These are phyloP conservation scores for Coniferiporia sulphurascens DNA, from an alignment of 1,284 basidiomycete genomes.

Conservation along the genomic window DNA sequence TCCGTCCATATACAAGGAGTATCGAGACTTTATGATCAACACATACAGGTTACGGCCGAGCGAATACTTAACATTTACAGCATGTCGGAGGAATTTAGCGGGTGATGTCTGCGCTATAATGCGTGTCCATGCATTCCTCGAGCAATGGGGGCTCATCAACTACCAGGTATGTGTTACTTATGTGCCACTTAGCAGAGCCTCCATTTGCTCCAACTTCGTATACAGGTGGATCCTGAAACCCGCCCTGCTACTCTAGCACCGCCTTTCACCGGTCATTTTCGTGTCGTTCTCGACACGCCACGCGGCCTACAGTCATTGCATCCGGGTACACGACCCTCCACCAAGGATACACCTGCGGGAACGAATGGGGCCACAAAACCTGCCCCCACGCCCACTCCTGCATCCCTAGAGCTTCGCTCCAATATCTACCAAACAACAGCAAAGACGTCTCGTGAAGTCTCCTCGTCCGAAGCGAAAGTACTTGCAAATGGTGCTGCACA, in stretches of 20 bases:
- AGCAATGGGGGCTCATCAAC: conserved; percentile 99
- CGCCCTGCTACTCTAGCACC: conserved; percentile 92
- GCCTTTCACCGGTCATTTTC: conserved; percentile 98
- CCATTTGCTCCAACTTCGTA: conserved; percentile 22
- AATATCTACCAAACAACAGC: conserved; percentile 86
- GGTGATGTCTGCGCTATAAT: conserved; percentile 99
- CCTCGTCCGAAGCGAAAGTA: conserved; percentile 57
- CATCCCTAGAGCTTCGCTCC: conserved; percentile 79
- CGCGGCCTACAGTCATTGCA: conserved; percentile 94
- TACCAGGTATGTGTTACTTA: conserved; percentile 75
- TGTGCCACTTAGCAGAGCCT: background rate
- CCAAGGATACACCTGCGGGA: conserved; percentile 35
- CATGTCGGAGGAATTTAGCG: conserved; percentile 92
- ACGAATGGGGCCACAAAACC: conserved; percentile 50
- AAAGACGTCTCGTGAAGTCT: conserved; percentile 70
- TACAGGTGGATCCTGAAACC: conserved; percentile 93
- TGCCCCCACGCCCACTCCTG: conserved; percentile 45
- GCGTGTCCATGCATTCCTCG: conserved; percentile 97
- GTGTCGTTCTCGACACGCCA: conserved; percentile 95
- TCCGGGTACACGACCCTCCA: conserved; percentile 72
- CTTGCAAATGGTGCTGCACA: conserved; percentile 55
- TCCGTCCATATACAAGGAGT: conserved; percentile 97
- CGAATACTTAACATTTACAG: conserved; percentile 97
- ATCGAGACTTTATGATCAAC: conserved; percentile 99
- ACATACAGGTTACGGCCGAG: conserved; percentile 92